phyloP scores from a whole-genome alignment of 2,329 filamentous ascomycete species.

The Annulohypoxylon truncatum region DNA sequence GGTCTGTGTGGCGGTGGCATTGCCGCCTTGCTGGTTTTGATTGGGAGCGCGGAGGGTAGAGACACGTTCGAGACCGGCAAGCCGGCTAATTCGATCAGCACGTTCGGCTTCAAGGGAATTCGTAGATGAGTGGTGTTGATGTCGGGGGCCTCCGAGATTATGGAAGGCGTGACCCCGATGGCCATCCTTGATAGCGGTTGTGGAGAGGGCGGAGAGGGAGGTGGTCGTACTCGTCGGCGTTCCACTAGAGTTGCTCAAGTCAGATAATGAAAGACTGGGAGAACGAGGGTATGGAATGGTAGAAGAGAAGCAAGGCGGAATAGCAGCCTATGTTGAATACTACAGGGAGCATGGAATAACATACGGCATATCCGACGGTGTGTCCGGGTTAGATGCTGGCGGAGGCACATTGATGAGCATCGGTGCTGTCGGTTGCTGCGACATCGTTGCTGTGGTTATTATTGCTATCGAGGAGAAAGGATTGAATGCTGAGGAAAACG shows the following conservation, averaged over 20 bases:
- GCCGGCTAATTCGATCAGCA: slow-evolving; percentile 92
- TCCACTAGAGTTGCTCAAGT: slow-evolving; percentile 66
- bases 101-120: slow-evolving; percentile 90
- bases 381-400: slow-evolving; percentile 83
- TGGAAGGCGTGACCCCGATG: slow-evolving; percentile 83
- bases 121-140: slow-evolving; percentile 70
- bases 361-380: slow-evolving; percentile 90
- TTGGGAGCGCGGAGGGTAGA: slow-evolving; percentile 74
- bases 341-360: slow-evolving; percentile 51
- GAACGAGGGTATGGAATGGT: neutral
- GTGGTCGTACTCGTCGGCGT: slow-evolving; percentile 94
- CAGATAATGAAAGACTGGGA: slow-evolving; percentile 24
- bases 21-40: slow-evolving; percentile 46
- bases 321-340: neutral
- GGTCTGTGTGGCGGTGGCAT: slow-evolving; percentile 61
- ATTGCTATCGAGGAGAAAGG: slow-evolving; percentile 36
- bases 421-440: slow-evolving; percentile 59
- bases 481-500: neutral
- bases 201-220: slow-evolving; percentile 90
- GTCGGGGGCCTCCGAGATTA: slow-evolving; percentile 62
- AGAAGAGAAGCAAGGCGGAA: neutral
- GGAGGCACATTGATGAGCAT: slow-evolving; percentile 88
- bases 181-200: slow-evolving; percentile 95
- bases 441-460: slow-evolving; percentile 48
- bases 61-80: slow-evolving; percentile 90